A percentile compares a stretch with the other conserved stretches of the same genome.
phyloP scores from a whole-genome alignment of 352 stramenopile genomes.

The Phytophthora pini region DNA sequence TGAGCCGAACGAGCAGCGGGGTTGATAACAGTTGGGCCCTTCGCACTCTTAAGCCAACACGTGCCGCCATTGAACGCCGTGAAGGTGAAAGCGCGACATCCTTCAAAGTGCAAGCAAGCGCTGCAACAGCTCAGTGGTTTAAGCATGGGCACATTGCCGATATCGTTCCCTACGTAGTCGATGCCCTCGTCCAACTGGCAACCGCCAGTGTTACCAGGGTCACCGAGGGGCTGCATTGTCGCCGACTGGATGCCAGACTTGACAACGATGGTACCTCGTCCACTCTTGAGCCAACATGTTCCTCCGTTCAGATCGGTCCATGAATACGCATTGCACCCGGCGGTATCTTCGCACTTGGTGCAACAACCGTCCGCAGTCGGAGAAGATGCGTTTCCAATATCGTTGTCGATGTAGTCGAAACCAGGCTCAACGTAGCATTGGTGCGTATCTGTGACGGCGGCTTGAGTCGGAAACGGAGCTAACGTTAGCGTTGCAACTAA shows the following conservation, averaged over 20 bases:
- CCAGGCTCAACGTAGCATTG: slow-evolving; percentile 28
- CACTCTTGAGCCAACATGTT: slow-evolving; percentile 70
- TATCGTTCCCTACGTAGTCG: slow-evolving; percentile 58
- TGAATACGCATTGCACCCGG: slow-evolving; percentile 42
- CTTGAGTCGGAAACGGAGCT: not conserved
- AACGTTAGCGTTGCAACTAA: not conserved
- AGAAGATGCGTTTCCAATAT: slow-evolving; percentile 25
- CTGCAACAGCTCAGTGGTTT: slow-evolving; percentile 34
- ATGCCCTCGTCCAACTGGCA: slow-evolving; percentile 32
- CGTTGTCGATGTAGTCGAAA: slow-evolving; percentile 39
- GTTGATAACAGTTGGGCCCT: slow-evolving; percentile 26
- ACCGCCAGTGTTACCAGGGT: slow-evolving; percentile 1
- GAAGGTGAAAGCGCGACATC: slow-evolving; percentile 34
- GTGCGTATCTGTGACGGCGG: slow-evolving; percentile 26
- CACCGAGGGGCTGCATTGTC: slow-evolving; percentile 12
- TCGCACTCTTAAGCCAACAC: slow-evolving; percentile 37
- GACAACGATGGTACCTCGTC: slow-evolving; percentile 25
- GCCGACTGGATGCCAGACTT: slow-evolving; percentile 20
- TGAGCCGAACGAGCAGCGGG: slow-evolving; percentile 23
- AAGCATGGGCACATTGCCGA: slow-evolving; percentile 23
- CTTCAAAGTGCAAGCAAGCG: slow-evolving; percentile 26
- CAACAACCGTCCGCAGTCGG: slow-evolving; percentile 24
- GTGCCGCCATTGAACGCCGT: slow-evolving; percentile 31
- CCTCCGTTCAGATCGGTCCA: slow-evolving; percentile 55
- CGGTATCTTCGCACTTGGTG: slow-evolving; percentile 22